phyloP scores from a whole-genome alignment of 2,329 filamentous ascomycete genomes.

The Tolypocladium album region DNA sequence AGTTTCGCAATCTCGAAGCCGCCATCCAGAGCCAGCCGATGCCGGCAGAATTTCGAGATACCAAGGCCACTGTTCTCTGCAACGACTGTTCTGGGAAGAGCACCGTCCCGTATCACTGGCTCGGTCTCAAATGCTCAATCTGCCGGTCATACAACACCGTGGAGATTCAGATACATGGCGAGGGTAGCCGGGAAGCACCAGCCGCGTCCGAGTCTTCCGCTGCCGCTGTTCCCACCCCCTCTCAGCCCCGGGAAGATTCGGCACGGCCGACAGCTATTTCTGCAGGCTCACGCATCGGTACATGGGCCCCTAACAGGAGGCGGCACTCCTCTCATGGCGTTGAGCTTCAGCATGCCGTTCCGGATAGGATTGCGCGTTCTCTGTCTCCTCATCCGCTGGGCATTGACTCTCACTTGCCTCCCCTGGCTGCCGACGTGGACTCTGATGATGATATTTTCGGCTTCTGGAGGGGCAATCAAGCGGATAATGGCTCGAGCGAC shows the following conservation, averaged over 20 bases:
- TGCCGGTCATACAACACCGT: slow-evolving; percentile 62
- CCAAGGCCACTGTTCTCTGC: slow-evolving; percentile 75
- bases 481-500: slow-evolving; percentile 35
- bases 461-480: slow-evolving; percentile 41
- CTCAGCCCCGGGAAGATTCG: not conserved
- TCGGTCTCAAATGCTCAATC: slow-evolving; percentile 78
- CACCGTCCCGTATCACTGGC: slow-evolving; percentile 84
- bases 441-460: slow-evolving; percentile 46
- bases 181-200: slow-evolving; percentile 17
- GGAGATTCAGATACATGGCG: slow-evolving; percentile 49
- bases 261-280: slow-evolving; percentile 12
- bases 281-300: slow-evolving; percentile 1
- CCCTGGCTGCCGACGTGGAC: slow-evolving; percentile 27
- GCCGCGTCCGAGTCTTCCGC: slow-evolving; percentile 13
- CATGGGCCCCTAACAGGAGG: slow-evolving; percentile 16
- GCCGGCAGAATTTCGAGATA: slow-evolving; percentile 72
- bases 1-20: slow-evolving; percentile 83
- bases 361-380: slow-evolving; percentile 33
- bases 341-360: slow-evolving; percentile 19
- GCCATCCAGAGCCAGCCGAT: slow-evolving; percentile 86
- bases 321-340: slow-evolving; percentile 28
- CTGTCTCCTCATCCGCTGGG: slow-evolving; percentile 26
- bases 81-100: slow-evolving; percentile 91
- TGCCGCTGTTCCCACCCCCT: not conserved
- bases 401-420: slow-evolving; percentile 13